Conservation (phyloP, 768 basidiomycete species). For the Zangia roseola region DNA sequence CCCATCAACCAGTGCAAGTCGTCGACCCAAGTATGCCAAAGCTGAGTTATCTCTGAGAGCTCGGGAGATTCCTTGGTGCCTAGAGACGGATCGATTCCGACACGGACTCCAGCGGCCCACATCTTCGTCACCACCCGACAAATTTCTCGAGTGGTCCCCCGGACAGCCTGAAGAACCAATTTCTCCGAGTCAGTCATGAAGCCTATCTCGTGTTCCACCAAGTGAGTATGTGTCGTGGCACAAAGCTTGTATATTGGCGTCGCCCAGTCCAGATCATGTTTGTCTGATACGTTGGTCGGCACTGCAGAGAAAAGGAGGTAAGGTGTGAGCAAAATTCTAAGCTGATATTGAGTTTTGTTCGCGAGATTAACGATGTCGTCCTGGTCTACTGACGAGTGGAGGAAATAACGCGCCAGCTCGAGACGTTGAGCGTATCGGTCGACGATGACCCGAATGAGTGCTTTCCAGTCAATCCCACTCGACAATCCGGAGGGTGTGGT, state of each 20-base stretch:
- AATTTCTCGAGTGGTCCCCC: conserved; percentile 39
- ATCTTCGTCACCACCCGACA: too few relatives aligned
- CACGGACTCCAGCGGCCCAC: conserved; percentile 36
- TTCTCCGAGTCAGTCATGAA: not conserved
- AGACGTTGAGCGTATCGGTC: too few relatives aligned
- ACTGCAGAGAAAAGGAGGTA: conserved; percentile 1
- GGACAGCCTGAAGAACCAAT: conserved; percentile 19
- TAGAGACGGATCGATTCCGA: not conserved
- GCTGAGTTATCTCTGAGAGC: not conserved
- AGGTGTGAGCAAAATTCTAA: conserved; percentile 23
- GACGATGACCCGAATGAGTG: conserved; percentile 36
- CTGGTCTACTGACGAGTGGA: conserved; percentile 24
- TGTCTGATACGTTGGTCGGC: not conserved
- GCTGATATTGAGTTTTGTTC: conserved; percentile 12
- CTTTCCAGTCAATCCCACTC: conserved; percentile 43
- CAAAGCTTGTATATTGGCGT: conserved; percentile 1
- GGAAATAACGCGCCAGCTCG: conserved; percentile 31
- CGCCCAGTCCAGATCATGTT: conserved; percentile 10
- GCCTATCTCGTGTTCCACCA: not conserved
- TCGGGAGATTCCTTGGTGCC: not conserved
- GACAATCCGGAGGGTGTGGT: not conserved
- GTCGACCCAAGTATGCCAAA: conserved; percentile 31
- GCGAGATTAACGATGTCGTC: too few relatives aligned
- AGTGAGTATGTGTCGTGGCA: too few relatives aligned
- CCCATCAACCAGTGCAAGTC: conserved; percentile 36